A percentile compares a stretch with the other conserved stretches of the same genome.
These are phyloP conservation scores for Geranomyces michiganensis DNA, from an alignment of 192 early-diverging fungal genomes.

Conservation along the genomic window DNA sequence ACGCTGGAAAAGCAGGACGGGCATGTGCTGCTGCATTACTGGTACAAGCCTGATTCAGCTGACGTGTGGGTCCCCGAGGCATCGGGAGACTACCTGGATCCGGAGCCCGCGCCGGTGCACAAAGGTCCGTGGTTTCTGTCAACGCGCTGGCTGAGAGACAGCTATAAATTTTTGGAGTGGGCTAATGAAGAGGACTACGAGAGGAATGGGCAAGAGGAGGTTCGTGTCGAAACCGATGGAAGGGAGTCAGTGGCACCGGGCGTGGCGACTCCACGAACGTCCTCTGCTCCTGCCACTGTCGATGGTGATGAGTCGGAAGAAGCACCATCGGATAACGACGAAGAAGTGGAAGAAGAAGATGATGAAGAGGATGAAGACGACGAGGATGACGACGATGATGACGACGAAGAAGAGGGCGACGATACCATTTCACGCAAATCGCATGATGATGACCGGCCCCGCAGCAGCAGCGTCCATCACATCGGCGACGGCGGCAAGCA, in stretches of 20 bases:
- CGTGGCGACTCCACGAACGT: background rate
- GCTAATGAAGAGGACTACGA: slow-evolving; percentile 90
- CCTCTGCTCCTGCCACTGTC: slow-evolving; percentile 15
- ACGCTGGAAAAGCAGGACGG: slow-evolving; percentile 35
- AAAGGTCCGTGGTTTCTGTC: slow-evolving; percentile 72
- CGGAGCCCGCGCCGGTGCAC: slow-evolving; percentile 58
- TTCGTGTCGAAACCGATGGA: slow-evolving; percentile 12
- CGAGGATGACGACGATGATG: slow-evolving; percentile 13
- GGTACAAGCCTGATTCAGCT: slow-evolving; percentile 38
- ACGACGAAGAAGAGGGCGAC: slow-evolving; percentile 42
- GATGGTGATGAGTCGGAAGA: slow-evolving; percentile 23
- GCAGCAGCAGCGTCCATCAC: slow-evolving; percentile 2
- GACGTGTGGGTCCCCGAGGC: slow-evolving; percentile 32
- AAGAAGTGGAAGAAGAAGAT: slow-evolving; percentile 20
- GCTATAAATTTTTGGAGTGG: slow-evolving; percentile 74
- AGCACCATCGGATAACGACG: background rate
- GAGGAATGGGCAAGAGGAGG: slow-evolving; percentile 34
- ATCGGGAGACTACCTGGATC: slow-evolving; percentile 36
- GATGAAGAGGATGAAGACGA: slow-evolving; percentile 9
- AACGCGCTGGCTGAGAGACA: slow-evolving; percentile 76
- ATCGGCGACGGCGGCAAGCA: slow-evolving; percentile 10
- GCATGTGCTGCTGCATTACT: slow-evolving; percentile 36
- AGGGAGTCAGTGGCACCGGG: slow-evolving; percentile 3
- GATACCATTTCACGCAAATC: slow-evolving; percentile 4
- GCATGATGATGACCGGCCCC: background rate